Evolutionary conservation across 257 asterid genomes (phyloP).

Genomic region (Osmanthus fragrans): DNA sequence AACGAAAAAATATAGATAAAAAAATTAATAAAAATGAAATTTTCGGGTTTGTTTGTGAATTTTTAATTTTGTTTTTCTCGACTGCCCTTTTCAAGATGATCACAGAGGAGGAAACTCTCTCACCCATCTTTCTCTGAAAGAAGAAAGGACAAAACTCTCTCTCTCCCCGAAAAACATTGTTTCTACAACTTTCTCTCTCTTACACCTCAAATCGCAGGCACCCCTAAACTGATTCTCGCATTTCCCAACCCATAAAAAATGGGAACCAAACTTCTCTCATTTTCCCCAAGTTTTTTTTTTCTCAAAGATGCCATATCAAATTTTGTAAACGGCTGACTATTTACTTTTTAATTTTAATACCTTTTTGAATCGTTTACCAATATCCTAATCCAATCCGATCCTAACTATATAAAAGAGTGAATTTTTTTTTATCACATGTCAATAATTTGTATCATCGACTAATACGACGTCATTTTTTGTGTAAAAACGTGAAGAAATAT

Average conservation of each 20-base stretch:
- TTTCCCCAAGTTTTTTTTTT: neutral
- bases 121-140: constrained; percentile 85
- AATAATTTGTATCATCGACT: no score
- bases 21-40: constrained; percentile 7
- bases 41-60: constrained; percentile 11
- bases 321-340: no score
- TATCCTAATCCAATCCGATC: no score
- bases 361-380: no score
- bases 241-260: neutral
- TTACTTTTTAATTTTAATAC: no score
- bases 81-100: constrained; percentile 78
- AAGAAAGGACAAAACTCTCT: constrained; percentile 42
- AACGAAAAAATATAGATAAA: neutral
- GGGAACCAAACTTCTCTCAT: neutral
- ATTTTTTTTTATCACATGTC: no score
- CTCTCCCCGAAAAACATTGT: constrained; percentile 21
- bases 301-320: no score
- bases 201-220: neutral
- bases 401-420: no score
- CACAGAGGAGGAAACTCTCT: constrained; percentile 80
- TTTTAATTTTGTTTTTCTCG: constrained; percentile 21
- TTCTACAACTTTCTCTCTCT: constrained; percentile 32
- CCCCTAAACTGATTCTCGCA: neutral
- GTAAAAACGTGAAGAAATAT: no score
- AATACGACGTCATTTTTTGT: no score